phyloP scores from a whole-genome alignment of 2,329 filamentous ascomycete genomes.

The Sporothrix pallida region DNA sequence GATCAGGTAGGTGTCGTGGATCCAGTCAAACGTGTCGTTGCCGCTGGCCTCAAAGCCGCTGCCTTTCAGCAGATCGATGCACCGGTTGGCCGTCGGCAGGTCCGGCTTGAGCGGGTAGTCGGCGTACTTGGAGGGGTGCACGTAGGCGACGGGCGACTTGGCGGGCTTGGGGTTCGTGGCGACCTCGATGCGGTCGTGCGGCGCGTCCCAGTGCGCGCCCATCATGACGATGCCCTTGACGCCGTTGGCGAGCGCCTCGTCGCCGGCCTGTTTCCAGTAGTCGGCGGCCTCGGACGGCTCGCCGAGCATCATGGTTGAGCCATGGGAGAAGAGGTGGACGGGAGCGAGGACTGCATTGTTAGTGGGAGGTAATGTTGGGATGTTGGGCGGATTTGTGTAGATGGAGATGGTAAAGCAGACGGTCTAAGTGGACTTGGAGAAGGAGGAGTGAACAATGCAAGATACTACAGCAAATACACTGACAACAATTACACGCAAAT shows the following conservation, averaged over 20 bases:
- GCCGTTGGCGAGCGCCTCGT: slow-evolving; percentile 63
- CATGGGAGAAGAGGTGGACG: slow-evolving; percentile 72
- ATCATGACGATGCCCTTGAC: slow-evolving; percentile 71
- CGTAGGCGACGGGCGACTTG: slow-evolving; percentile 70
- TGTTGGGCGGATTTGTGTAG: neutral
- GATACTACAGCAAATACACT: neutral
- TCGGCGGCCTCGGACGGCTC: slow-evolving; percentile 65
- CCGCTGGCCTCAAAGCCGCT: slow-evolving; percentile 60
- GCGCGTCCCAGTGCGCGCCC: slow-evolving; percentile 71
- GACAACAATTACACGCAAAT: neutral
- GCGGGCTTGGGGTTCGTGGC: slow-evolving; percentile 63
- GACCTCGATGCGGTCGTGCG: slow-evolving; percentile 63
- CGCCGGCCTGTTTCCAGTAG: slow-evolving; percentile 70
- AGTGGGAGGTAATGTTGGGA: neutral
- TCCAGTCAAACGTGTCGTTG: slow-evolving; percentile 69
- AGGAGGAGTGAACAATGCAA: neutral
- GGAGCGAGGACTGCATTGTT: slow-evolving; percentile 45
- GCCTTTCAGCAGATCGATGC: slow-evolving; percentile 55
- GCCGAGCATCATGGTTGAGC: slow-evolving; percentile 74
- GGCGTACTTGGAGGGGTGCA: slow-evolving; percentile 68
- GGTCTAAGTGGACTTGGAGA: neutral
- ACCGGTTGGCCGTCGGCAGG: slow-evolving; percentile 56
- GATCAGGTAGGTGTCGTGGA: slow-evolving; percentile 73
- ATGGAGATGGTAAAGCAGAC: neutral
- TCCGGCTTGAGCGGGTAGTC: slow-evolving; percentile 67